phyloP scores from a whole-genome alignment of 2,329 filamentous ascomycete species.

The Botrytis cinerea region DNA sequence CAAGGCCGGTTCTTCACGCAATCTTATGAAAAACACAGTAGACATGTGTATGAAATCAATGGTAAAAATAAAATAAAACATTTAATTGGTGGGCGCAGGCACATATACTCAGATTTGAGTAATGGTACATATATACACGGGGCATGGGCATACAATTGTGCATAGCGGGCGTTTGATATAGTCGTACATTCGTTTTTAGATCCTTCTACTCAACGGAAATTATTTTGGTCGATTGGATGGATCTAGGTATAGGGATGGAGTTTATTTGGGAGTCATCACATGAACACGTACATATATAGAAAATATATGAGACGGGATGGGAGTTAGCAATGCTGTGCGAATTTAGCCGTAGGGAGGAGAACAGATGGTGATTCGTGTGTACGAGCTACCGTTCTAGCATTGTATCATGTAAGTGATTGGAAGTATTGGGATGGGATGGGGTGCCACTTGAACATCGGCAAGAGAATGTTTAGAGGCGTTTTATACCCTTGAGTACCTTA shows the following conservation, averaged over 20 bases:
- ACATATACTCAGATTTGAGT: slow-evolving; percentile 3
- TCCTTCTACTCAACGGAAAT: neutral
- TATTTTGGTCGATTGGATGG: neutral
- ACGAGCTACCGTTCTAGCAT: neutral
- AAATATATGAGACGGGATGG: neutral
- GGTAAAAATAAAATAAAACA: slow-evolving; percentile 6
- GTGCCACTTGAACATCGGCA: neutral
- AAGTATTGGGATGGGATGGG: neutral
- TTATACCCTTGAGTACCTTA: neutral
- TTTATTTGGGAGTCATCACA: neutral
- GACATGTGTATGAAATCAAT: slow-evolving; percentile 12
- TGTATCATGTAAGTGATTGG: neutral
- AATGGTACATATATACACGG: slow-evolving; percentile 7
- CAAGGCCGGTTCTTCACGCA: neutral
- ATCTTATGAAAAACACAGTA: slow-evolving; percentile 12
- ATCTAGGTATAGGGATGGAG: neutral
- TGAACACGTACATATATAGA: neutral
- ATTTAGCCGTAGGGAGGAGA: neutral
- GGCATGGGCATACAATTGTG: slow-evolving; percentile 1
- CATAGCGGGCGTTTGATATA: slow-evolving; percentile 17
- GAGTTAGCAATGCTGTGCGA: neutral
- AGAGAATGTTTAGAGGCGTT: neutral
- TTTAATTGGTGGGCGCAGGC: slow-evolving; percentile 11
- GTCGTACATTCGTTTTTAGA: neutral
- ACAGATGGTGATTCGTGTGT: neutral